These are phyloP conservation scores for Diutina rugosa DNA, from an alignment of 1,139 yeast genomes.

Conservation along the genomic window DNA sequence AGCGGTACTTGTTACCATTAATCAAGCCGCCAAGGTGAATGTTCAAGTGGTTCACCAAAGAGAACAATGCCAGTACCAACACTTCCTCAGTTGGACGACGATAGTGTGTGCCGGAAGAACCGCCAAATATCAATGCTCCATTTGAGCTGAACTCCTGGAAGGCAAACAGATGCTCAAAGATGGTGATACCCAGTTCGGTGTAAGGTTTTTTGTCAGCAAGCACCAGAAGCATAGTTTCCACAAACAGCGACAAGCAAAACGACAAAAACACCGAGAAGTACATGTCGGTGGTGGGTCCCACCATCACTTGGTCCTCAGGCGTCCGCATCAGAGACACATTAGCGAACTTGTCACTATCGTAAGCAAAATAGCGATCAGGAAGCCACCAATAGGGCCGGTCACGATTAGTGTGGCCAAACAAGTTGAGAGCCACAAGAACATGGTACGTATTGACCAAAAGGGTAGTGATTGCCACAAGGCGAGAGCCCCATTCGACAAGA, in stretches of 20 bases:
- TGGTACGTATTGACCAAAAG: background rate
- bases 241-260: conserved; percentile 49
- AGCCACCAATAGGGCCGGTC: background rate
- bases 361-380: conserved; percentile 14
- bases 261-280: conserved; percentile 54
- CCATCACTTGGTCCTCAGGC: conserved; percentile 17
- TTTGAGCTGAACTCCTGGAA: conserved; percentile 57
- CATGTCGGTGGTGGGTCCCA: conserved; percentile 43
- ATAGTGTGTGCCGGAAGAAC: conserved; percentile 6
- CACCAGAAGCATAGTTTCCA: conserved; percentile 59
- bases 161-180: conserved; percentile 63
- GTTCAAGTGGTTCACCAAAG: conserved; percentile 40
- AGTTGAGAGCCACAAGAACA: background rate
- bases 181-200: conserved; percentile 56
- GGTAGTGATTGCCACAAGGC: background rate
- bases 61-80: conserved; percentile 36
- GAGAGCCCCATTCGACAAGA: background rate
- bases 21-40: conserved; percentile 47
- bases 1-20: conserved; percentile 37
- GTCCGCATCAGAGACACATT: conserved; percentile 19
- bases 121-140: conserved; percentile 16
- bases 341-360: conserved; percentile 17
- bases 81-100: conserved; percentile 41
- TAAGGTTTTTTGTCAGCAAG: conserved; percentile 46
- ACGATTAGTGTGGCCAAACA: background rate